Evolutionary conservation across 2,329 filamentous ascomycete species (phyloP).

Genomic region (Pleoardoris graminearum): DNA sequence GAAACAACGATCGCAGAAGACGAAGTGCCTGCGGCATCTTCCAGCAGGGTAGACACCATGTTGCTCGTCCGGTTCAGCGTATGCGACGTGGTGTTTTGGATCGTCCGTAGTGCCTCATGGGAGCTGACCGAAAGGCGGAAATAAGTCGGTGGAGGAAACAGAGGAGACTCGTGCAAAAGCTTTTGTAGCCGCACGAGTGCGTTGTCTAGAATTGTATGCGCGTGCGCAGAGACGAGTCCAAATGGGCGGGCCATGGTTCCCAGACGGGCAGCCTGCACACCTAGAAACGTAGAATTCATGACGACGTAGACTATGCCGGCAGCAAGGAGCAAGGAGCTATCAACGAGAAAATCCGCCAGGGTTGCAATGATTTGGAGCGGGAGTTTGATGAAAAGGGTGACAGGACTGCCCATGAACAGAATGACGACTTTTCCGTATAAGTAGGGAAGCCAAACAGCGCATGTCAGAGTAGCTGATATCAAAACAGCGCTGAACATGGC

Average conservation of each 20-base stretch:
- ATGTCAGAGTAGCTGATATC: constrained; percentile 79
- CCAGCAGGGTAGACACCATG: constrained; percentile 27
- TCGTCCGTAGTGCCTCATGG: constrained; percentile 42
- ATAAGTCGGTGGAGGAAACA: constrained; percentile 36
- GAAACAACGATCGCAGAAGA: constrained; percentile 19
- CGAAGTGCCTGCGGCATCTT: constrained; percentile 30
- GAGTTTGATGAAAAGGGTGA: constrained; percentile 66
- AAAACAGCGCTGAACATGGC: constrained; percentile 91
- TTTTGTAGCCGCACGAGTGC: constrained; percentile 42
- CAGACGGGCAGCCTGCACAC: constrained; percentile 25
- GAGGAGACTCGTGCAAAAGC: constrained; percentile 29
- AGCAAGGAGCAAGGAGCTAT: constrained; percentile 67
- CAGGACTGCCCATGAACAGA: constrained; percentile 76
- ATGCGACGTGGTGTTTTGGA: constrained; percentile 43
- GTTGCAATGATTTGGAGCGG: constrained; percentile 73
- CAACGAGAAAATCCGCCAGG: constrained; percentile 77
- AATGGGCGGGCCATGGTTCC: constrained; percentile 29
- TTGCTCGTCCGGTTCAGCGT: constrained; percentile 38
- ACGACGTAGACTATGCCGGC: constrained; percentile 55
- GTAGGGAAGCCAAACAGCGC: constrained; percentile 89
- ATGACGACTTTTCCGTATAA: constrained; percentile 85
- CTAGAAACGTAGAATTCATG: constrained; percentile 32
- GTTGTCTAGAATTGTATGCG: constrained; percentile 39
- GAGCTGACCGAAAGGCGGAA: constrained; percentile 44
- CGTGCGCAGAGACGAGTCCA: constrained; percentile 29